Evolutionary conservation across 192 early-diverging fungal genomes (phyloP).

Genomic region (Backusella tuberculispora): DNA sequence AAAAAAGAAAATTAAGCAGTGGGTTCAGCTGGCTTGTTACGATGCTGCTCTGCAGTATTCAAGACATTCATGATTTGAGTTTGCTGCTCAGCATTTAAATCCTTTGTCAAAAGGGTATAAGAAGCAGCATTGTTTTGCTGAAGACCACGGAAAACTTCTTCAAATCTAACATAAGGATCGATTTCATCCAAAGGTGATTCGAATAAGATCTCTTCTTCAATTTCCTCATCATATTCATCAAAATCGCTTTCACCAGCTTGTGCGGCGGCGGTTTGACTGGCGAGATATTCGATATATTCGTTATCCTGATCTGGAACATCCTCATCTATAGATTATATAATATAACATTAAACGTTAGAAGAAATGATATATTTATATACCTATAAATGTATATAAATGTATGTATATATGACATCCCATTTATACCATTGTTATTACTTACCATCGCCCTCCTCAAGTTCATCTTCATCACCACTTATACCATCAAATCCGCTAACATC

Average conservation of each 20-base stretch:
- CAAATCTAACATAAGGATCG: constrained; percentile 74
- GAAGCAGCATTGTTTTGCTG: constrained; percentile 60
- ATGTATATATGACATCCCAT: background rate
- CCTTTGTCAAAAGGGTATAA: constrained; percentile 60
- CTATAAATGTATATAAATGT: too few species aligned
- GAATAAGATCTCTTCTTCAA: constrained; percentile 77
- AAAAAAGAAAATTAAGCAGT: background rate
- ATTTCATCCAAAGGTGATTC: constrained; percentile 81
- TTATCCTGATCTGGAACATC: constrained; percentile 67
- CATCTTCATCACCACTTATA: constrained; percentile 61
- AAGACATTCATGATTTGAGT: constrained; percentile 53
- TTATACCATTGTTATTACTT: background rate
- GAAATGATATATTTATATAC: background rate
- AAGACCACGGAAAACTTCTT: constrained; percentile 63
- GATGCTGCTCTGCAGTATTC: constrained; percentile 45
- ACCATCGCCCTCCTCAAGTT: constrained; percentile 41
- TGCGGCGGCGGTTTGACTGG: constrained; percentile 47
- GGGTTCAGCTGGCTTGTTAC: constrained; percentile 20
- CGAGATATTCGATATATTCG: constrained; percentile 65
- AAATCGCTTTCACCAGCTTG: constrained; percentile 58
- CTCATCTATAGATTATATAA: constrained; percentile 39
- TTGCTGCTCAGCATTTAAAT: constrained; percentile 54
- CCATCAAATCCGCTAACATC: constrained; percentile 49
- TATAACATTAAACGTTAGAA: background rate
- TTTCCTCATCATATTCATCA: constrained; percentile 51